Percentiles rank a stretch among this genome's conserved stretches.
phyloP scores from a whole-genome alignment of 306 rosid genomes.

The Trifolium subterraneum region DNA sequence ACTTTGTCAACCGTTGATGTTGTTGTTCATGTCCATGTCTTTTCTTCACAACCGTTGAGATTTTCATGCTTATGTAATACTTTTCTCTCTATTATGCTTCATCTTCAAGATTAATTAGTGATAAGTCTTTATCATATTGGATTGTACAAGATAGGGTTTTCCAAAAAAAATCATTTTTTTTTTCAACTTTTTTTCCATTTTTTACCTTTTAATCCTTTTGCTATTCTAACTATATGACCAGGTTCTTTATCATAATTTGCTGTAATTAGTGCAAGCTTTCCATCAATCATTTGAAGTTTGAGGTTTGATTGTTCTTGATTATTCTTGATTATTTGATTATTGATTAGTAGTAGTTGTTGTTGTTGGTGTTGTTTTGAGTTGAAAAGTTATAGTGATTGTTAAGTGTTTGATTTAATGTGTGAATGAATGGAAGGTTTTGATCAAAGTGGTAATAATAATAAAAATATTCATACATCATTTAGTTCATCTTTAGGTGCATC shows the following conservation, averaged over 20 bases:
- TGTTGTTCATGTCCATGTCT: slow-evolving; percentile 25
- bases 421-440: slow-evolving; percentile 63
- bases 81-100: neutral
- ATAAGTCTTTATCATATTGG: slow-evolving; percentile 27
- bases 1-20: slow-evolving; percentile 30
- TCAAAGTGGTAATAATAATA: slow-evolving; percentile 46
- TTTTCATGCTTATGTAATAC: slow-evolving; percentile 11
- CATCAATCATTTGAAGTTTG: slow-evolving; percentile 27
- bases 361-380: neutral
- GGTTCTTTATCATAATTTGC: slow-evolving; percentile 38
- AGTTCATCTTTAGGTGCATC: slow-evolving; percentile 1
- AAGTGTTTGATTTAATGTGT: slow-evolving; percentile 48
- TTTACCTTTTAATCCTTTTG: slow-evolving; percentile 13
- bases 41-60: slow-evolving; percentile 19
- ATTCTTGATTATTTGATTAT: slow-evolving; percentile 8
- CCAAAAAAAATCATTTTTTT: too few species aligned
- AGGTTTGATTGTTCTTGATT: neutral
- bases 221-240: slow-evolving; percentile 29
- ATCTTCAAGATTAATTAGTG: slow-evolving; percentile 19
- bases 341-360: neutral
- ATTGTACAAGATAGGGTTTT: slow-evolving; percentile 46
- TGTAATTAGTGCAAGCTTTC: slow-evolving; percentile 18
- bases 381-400: slow-evolving; percentile 14
- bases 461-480: slow-evolving; percentile 47
- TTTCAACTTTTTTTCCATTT: neutral